phyloP scores from a whole-genome alignment of 345 rosid species.

The Citrus inodora region DNA sequence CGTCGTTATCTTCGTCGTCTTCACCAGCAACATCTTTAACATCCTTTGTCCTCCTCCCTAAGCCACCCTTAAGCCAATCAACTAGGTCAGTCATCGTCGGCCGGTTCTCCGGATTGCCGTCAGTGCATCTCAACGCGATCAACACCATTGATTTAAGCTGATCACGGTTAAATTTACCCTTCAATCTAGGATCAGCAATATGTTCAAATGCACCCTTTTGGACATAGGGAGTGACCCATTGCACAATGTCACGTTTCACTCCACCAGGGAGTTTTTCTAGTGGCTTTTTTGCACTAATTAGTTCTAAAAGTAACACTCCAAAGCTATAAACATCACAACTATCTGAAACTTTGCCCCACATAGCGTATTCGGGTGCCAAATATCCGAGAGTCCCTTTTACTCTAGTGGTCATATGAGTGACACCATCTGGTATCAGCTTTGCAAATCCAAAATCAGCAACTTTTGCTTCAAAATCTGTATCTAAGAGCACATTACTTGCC shows the following conservation, averaged over 20 bases:
- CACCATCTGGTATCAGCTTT: constrained; percentile 61
- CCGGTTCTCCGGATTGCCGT: constrained; percentile 42
- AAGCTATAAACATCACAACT: constrained; percentile 69
- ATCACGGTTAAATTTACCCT: constrained; percentile 36
- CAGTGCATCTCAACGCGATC: constrained; percentile 48
- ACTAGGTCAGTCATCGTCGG: constrained; percentile 58
- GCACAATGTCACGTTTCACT: constrained; percentile 51
- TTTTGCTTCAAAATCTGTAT: constrained; percentile 50
- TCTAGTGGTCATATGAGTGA: constrained; percentile 59
- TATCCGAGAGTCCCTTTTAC: constrained; percentile 71
- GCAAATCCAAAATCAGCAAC: constrained; percentile 78
- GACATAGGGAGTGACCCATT: constrained; percentile 52
- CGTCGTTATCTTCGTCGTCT: constrained; percentile 8
- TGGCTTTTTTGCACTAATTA: constrained; percentile 54
- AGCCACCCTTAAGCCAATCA: constrained; percentile 44
- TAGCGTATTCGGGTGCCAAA: constrained; percentile 74
- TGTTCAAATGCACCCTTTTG: constrained; percentile 49
- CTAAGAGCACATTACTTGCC: constrained; percentile 64
- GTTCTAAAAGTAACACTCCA: constrained; percentile 57
- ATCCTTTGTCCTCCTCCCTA: constrained; percentile 26
- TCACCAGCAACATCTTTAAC: constrained; percentile 10
- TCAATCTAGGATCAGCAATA: constrained; percentile 49
- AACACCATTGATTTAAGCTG: constrained; percentile 35
- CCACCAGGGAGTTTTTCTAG: constrained; percentile 56
- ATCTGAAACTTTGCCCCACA: constrained; percentile 76